Evolutionary conservation across 2,329 filamentous ascomycete genomes (phyloP).

Genomic region (Epichloe baconii): DNA sequence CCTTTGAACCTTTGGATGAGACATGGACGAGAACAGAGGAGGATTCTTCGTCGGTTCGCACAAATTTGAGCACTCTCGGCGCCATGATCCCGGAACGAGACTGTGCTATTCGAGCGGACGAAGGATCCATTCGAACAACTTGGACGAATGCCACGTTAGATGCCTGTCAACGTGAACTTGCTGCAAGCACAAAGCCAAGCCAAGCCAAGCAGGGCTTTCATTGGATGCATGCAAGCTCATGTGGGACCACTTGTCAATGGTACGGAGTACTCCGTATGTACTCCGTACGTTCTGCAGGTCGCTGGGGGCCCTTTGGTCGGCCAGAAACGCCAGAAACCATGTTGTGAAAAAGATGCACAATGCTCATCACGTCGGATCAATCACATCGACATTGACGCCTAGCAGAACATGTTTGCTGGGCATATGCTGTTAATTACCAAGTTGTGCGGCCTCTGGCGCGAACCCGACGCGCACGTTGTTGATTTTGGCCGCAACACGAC

Average conservation of each 20-base stretch:
- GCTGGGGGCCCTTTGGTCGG: background rate
- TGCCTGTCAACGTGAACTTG: too few relatives aligned
- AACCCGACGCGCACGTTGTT: background rate
- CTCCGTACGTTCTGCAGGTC: background rate
- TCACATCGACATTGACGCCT: background rate
- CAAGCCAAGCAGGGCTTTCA: background rate
- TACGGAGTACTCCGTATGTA: background rate
- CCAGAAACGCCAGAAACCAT: background rate
- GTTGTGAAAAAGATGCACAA: too few relatives aligned
- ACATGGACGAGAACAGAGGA: constrained; percentile 50
- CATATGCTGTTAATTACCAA: too few relatives aligned
- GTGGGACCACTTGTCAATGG: background rate
- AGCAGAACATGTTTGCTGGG: background rate
- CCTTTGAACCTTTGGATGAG: constrained; percentile 32
- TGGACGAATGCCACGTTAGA: too few relatives aligned
- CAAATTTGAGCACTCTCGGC: constrained; percentile 40
- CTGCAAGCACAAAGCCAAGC: background rate
- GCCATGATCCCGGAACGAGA: constrained; percentile 11
- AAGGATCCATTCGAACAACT: background rate
- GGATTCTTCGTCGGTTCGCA: constrained; percentile 38
- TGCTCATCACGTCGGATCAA: too few relatives aligned
- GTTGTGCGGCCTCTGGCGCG: background rate
- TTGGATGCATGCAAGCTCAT: background rate
- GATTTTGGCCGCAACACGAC: background rate
- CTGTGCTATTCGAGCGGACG: background rate